These are phyloP conservation scores for Claviceps purpurea DNA, from an alignment of 2,329 filamentous ascomycete species.

Conservation along the genomic window DNA sequence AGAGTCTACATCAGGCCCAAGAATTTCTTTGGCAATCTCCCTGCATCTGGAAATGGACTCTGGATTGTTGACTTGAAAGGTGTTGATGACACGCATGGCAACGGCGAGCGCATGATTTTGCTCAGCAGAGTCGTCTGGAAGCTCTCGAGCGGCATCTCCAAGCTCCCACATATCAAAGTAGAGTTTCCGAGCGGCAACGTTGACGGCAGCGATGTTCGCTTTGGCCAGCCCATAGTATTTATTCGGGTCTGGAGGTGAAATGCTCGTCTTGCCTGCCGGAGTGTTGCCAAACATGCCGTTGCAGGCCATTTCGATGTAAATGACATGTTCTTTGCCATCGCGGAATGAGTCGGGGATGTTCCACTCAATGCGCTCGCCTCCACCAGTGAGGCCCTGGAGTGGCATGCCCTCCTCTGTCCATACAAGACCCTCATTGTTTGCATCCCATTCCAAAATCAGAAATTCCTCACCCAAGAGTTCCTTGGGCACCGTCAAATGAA, in stretches of 20 bases:
- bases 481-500: slow-evolving; percentile 63
- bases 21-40: slow-evolving; percentile 68
- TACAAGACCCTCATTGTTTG: slow-evolving; percentile 84
- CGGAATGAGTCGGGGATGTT: slow-evolving; percentile 69
- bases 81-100: slow-evolving; percentile 78
- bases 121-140: slow-evolving; percentile 77
- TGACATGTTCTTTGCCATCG: slow-evolving; percentile 73
- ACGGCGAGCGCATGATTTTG: slow-evolving; percentile 74
- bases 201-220: slow-evolving; percentile 81
- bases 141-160: slow-evolving; percentile 80
- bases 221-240: slow-evolving; percentile 62
- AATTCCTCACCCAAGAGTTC: slow-evolving; percentile 62
- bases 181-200: slow-evolving; percentile 69
- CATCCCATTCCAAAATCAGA: slow-evolving; percentile 95
- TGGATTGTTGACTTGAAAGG: slow-evolving; percentile 69
- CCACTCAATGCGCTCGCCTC: slow-evolving; percentile 83
- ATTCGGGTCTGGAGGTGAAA: slow-evolving; percentile 80
- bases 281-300: slow-evolving; percentile 98
- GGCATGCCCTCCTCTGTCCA: slow-evolving; percentile 86
- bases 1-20: slow-evolving; percentile 71
- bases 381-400: slow-evolving; percentile 81
- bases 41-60: slow-evolving; percentile 68
- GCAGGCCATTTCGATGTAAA: slow-evolving; percentile 98
- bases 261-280: slow-evolving; percentile 59
- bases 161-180: slow-evolving; percentile 96